phyloP scores from a whole-genome alignment of 768 basidiomycete species.

The Strobilomyces confusus region DNA sequence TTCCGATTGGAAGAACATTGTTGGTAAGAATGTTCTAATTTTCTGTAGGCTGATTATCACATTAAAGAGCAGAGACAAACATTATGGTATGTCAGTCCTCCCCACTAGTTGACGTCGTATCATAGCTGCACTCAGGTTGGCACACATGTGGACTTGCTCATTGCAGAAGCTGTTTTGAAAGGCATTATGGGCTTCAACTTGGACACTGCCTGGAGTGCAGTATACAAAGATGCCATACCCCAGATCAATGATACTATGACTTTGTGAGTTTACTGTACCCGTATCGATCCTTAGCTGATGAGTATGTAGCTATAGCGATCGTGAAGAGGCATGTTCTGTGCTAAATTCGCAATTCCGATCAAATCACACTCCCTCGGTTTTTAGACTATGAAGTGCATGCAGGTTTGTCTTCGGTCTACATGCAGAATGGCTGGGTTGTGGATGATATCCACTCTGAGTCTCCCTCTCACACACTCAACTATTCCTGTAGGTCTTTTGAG shows the following conservation, averaged over 20 bases:
- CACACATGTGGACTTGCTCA: slow-evolving; percentile 12
- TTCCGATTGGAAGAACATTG: slow-evolving; percentile 62
- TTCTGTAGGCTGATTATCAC: neutral
- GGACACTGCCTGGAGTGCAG: slow-evolving; percentile 66
- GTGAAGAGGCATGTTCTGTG: slow-evolving; percentile 7
- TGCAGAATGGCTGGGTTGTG: slow-evolving; percentile 46
- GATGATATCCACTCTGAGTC: slow-evolving; percentile 53
- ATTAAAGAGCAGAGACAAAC: slow-evolving; percentile 54
- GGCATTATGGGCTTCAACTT: slow-evolving; percentile 60
- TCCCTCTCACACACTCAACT: slow-evolving; percentile 73
- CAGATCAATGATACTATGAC: slow-evolving; percentile 52
- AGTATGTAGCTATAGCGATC: slow-evolving; percentile 17
- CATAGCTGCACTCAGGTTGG: slow-evolving; percentile 41
- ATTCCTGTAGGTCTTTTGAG: slow-evolving; percentile 54
- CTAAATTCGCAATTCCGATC: neutral
- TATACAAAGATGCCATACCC: slow-evolving; percentile 68
- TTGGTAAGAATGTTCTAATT: slow-evolving; percentile 4
- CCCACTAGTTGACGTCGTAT: neutral
- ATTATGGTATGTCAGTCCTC: slow-evolving; percentile 54
- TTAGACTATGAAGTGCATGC: slow-evolving; percentile 82
- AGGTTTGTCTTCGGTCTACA: slow-evolving; percentile 43
- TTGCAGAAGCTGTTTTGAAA: slow-evolving; percentile 36
- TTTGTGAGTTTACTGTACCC: slow-evolving; percentile 35
- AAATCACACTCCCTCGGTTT: slow-evolving; percentile 34
- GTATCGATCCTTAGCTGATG: neutral